These are phyloP conservation scores for Leccinum longicurvipes DNA, from an alignment of 768 basidiomycete genomes.

Conservation along the genomic window DNA sequence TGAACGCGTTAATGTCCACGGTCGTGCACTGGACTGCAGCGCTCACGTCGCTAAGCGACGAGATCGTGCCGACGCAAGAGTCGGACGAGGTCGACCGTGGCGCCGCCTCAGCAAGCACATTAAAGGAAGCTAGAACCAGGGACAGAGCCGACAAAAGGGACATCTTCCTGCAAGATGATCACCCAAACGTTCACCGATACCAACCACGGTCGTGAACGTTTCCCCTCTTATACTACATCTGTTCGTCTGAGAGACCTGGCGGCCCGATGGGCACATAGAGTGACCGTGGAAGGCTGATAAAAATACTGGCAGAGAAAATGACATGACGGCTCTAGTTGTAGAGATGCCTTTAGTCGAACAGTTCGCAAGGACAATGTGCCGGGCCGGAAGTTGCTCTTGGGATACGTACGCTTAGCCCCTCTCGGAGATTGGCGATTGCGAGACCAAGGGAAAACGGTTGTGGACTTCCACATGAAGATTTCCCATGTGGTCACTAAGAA, in stretches of 20 bases:
- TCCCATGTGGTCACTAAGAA: neutral
- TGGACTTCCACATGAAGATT: neutral
- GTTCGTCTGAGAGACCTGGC: neutral
- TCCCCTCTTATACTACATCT: slow-evolving; percentile 1
- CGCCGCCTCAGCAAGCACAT: neutral
- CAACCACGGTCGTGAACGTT: neutral
- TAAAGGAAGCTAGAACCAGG: slow-evolving; percentile 1
- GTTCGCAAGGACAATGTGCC: neutral
- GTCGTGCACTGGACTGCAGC: slow-evolving; percentile 53
- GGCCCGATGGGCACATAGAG: neutral
- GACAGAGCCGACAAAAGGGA: neutral
- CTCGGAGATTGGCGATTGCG: neutral
- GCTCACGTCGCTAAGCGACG: slow-evolving; percentile 46
- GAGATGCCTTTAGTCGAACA: neutral
- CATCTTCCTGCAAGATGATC: neutral
- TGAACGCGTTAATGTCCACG: slow-evolving; percentile 54
- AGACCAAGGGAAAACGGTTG: neutral
- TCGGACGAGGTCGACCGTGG: slow-evolving; percentile 2
- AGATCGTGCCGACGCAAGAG: slow-evolving; percentile 48
- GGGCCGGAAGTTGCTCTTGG: neutral
- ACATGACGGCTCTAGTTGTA: neutral
- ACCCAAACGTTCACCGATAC: neutral
- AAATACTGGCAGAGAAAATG: neutral
- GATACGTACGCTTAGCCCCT: neutral
- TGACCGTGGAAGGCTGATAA: neutral